Conservation (phyloP, 495 filamentous ascomycete genomes). For the Penicillium taxi region DNA sequence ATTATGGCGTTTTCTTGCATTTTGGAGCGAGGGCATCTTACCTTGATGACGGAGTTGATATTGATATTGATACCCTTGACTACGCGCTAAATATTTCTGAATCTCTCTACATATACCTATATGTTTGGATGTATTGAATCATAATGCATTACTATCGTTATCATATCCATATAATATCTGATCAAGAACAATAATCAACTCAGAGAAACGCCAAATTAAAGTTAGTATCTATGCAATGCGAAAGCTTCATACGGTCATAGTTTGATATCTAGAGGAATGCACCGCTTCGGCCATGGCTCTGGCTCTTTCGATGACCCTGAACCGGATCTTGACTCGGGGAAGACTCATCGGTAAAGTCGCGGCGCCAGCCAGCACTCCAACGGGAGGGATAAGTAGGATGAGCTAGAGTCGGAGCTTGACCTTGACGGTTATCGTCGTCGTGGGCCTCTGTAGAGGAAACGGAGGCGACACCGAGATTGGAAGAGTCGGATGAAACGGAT, state of each 20-base stretch:
- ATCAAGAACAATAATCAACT: too few species aligned
- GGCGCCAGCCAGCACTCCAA: conserved; percentile 29
- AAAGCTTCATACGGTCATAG: too few species aligned
- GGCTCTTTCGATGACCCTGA: too few species aligned
- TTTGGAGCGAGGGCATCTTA: not conserved
- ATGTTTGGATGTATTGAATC: conserved; percentile 12
- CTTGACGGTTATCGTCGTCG: conserved; percentile 7
- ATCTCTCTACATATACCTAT: too few species aligned
- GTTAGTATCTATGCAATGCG: too few species aligned
- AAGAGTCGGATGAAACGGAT: conserved; percentile 12
- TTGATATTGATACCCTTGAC: conserved; percentile 4
- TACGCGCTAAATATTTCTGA: too few species aligned
- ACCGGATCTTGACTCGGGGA: conserved; percentile 5
- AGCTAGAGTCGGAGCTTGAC: not conserved
- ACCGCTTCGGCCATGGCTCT: not conserved
- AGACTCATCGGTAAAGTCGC: conserved; percentile 18
- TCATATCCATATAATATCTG: conserved; percentile 16
- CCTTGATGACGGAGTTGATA: conserved; percentile 1
- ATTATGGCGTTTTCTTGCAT: conserved; percentile 4
- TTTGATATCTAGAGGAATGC: conserved; percentile 22
- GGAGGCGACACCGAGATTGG: conserved; percentile 18
- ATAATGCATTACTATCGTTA: conserved; percentile 21
- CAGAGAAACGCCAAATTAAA: not conserved
- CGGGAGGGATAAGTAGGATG: conserved; percentile 13
- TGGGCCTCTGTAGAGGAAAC: conserved; percentile 9